Evolutionary conservation across 495 filamentous ascomycete genomes (phyloP).

Genomic region (Tuber indicum): DNA sequence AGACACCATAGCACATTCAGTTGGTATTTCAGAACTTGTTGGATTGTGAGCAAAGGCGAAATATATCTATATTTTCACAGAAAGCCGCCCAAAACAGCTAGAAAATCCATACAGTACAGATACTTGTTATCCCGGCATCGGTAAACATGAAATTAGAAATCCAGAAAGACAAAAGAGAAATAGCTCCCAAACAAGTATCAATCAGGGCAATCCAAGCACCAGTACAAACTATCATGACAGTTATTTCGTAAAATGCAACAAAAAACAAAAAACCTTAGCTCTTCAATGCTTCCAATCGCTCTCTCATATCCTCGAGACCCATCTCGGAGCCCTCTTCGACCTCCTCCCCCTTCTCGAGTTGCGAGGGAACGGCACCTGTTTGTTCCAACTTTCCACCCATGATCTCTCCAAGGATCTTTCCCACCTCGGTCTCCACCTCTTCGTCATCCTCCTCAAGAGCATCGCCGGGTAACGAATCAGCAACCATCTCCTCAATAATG

Average conservation of each 20-base stretch:
- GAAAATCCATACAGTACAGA: slow-evolving; percentile 1
- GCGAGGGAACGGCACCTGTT: slow-evolving; percentile 52
- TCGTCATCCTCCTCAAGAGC: slow-evolving; percentile 66
- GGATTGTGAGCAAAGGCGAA: neutral
- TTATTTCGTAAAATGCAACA: slow-evolving; percentile 3
- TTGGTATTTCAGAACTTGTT: neutral
- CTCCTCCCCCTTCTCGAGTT: slow-evolving; percentile 47
- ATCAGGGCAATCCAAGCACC: neutral
- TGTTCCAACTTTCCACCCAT: slow-evolving; percentile 72
- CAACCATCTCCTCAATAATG: slow-evolving; percentile 96
- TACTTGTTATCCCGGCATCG: neutral
- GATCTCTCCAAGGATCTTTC: slow-evolving; percentile 85
- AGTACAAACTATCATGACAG: neutral
- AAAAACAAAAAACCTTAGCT: slow-evolving; percentile 50
- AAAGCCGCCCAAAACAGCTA: neutral
- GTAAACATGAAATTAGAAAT: neutral
- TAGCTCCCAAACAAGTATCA: neutral
- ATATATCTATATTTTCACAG: neutral
- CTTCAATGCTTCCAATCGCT: slow-evolving; percentile 80
- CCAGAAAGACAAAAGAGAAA: neutral
- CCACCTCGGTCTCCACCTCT: slow-evolving; percentile 87
- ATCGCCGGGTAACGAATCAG: slow-evolving; percentile 68
- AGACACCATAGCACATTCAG: neutral
- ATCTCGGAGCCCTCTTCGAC: slow-evolving; percentile 52
- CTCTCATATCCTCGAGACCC: slow-evolving; percentile 77